A percentile compares a stretch with the other conserved stretches of the same genome.
phyloP scores from a whole-genome alignment of 345 rosid genomes.

The Hirschfeldia incana region DNA sequence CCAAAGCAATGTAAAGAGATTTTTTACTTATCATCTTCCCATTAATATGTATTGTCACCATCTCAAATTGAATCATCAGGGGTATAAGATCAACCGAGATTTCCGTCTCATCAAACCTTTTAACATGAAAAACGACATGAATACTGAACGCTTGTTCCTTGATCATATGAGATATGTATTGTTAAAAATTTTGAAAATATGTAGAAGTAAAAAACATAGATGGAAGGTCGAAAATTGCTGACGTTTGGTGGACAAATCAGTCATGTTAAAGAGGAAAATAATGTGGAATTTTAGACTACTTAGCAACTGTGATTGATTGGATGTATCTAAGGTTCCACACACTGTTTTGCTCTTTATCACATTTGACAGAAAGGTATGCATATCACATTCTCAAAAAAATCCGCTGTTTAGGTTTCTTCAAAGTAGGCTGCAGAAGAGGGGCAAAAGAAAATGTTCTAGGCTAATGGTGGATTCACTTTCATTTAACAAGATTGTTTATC shows the following conservation, averaged over 20 bases:
- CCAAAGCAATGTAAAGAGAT: too few species aligned
- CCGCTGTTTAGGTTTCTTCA: not conserved
- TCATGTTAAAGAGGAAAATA: not conserved
- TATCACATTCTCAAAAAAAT: not conserved
- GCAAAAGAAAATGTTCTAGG: too few species aligned
- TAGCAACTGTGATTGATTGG: not conserved
- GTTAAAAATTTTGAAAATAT: not conserved
- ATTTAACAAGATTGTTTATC: too few species aligned
- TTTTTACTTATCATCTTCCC: too few species aligned
- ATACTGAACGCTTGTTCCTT: too few species aligned
- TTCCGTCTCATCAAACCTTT: not conserved
- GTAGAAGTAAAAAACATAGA: not conserved
- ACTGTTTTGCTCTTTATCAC: too few species aligned
- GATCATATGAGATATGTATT: too few species aligned
- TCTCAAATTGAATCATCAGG: not conserved
- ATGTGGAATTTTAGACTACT: not conserved
- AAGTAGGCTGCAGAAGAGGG: too few species aligned
- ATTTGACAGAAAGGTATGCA: not conserved
- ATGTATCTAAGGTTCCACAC: not conserved
- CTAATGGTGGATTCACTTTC: too few species aligned
- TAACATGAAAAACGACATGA: too few species aligned
- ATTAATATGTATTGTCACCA: too few species aligned
- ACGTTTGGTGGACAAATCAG: not conserved
- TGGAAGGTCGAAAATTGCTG: not conserved
- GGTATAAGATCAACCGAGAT: not conserved